phyloP scores from a whole-genome alignment of 306 rosid species.

The Aeschynomene evenia region DNA sequence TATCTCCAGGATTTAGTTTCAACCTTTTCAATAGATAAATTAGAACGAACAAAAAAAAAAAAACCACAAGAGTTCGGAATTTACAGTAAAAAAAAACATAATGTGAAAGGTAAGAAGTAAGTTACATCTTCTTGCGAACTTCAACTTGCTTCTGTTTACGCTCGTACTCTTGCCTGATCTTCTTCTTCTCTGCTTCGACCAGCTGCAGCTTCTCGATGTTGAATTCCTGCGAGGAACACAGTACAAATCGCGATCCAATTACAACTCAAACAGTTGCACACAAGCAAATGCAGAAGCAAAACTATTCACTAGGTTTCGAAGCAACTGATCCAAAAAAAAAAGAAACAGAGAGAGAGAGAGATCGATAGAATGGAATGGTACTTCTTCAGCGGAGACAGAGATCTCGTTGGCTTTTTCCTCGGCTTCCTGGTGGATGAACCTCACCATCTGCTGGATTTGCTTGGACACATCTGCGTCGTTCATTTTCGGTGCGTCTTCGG shows the following conservation, averaged over 20 bases:
- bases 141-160: slow-evolving; percentile 92
- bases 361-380: slow-evolving; percentile 21
- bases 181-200: slow-evolving; percentile 95
- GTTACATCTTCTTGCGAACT: slow-evolving; percentile 88
- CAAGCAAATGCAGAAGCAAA: background rate
- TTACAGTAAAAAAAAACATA: background rate
- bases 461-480: slow-evolving; percentile 91
- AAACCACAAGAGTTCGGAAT: background rate
- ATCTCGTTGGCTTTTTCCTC: slow-evolving; percentile 99
- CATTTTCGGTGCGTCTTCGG: slow-evolving; percentile 46
- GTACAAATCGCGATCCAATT: background rate
- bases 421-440: slow-evolving; percentile 92
- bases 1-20: background rate
- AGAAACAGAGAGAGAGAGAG: background rate
- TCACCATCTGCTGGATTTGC: slow-evolving; percentile 99
- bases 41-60: background rate
- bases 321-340: background rate
- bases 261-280: background rate
- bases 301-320: too few species aligned
- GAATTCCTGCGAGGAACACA: slow-evolving; percentile 58
- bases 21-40: background rate
- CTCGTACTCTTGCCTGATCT: slow-evolving; percentile 94
- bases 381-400: slow-evolving; percentile 93
- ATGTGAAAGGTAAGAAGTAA: background rate
- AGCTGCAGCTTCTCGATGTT: slow-evolving; percentile 94